These are phyloP conservation scores for Yarrowia osloensis DNA, from an alignment of 805 yeast genomes.

Conservation along the genomic window DNA sequence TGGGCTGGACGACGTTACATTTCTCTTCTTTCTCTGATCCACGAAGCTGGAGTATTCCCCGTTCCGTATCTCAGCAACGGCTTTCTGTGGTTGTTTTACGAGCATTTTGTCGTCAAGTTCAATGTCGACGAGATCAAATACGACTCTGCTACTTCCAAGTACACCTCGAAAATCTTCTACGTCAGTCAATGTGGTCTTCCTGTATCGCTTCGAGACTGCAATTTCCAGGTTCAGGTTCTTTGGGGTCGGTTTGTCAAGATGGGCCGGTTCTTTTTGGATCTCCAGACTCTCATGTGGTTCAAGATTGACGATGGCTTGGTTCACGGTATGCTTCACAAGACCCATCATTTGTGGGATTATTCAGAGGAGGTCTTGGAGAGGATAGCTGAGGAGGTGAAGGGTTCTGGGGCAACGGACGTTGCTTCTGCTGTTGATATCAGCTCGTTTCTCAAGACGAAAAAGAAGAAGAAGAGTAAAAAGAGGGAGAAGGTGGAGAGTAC, in stretches of 20 bases:
- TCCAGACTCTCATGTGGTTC: slow-evolving; percentile 2
- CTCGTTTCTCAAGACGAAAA: background rate
- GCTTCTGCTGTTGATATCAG: background rate
- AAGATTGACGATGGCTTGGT: background rate
- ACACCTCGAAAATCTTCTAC: background rate
- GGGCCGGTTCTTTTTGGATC: background rate
- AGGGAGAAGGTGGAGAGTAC: background rate
- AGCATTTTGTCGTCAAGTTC: slow-evolving; percentile 17
- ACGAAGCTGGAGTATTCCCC: slow-evolving; percentile 1
- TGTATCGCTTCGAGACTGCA: background rate
- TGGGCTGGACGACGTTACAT: background rate
- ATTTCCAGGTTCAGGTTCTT: background rate
- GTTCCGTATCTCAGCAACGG: background rate
- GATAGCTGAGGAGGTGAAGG: background rate
- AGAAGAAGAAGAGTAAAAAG: slow-evolving; percentile 12
- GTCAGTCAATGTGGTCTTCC: slow-evolving; percentile 5
- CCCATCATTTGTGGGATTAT: slow-evolving; percentile 11
- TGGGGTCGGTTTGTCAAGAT: slow-evolving; percentile 8
- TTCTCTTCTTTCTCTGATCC: background rate
- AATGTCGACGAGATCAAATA: background rate
- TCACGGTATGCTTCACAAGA: slow-evolving; percentile 4
- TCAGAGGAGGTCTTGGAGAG: background rate
- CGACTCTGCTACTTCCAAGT: background rate
- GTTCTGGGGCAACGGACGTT: background rate
- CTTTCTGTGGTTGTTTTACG: slow-evolving; percentile 5